Evolutionary conservation across 2,329 filamentous ascomycete genomes (phyloP), one percentile per base, ranked within the genome.

Genomic region (Trichoderma harzianum): DNA sequence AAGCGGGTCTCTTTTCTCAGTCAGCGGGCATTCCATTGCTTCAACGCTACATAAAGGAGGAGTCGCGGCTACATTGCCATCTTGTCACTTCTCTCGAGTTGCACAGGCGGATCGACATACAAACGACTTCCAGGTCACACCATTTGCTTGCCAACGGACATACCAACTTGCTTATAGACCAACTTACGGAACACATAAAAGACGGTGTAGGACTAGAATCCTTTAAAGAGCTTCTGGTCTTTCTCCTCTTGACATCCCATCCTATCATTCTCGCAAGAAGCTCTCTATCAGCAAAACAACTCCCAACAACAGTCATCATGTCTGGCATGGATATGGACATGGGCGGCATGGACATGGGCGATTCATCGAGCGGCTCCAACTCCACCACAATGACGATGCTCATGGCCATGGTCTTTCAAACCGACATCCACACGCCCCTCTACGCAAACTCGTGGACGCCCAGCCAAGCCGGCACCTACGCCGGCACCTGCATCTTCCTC

Each of bases 401-500:
- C 26, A 87, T 86, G 85, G 80, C 81, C 79, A 83, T 84, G 77
- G 79, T 87, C 75, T 96, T 96, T 86, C 90, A 90, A 75, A 88
- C 81, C 73, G 77, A 82, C 72, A 82, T 80, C 63, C 76, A 77
- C 68, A 88, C 87, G 5, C 79, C 87, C 0, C 84, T 89, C 72
- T 89, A 84, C 82, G 91, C 93, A 18, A 80, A 82, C 26, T 80
- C 85, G 67, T 98, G 95, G 94, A 92, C 92, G 3, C 95, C 95
- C 6, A 82, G 79, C 32, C 90, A 84, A 43, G 84, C 86, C 7
- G 93, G 91, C 76, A 84, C 87, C 72, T 98, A 98, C 82, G 94
- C 93, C 2, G 95, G 90, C 70, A 97, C 94, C 32, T 97, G 95
- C 84, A 93, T 98, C 80, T 98, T 98, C 83, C 87, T 98, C 72